These are phyloP conservation scores for Talaromyces ruber DNA, from an alignment of 495 filamentous ascomycete genomes.

Conservation along the genomic window DNA sequence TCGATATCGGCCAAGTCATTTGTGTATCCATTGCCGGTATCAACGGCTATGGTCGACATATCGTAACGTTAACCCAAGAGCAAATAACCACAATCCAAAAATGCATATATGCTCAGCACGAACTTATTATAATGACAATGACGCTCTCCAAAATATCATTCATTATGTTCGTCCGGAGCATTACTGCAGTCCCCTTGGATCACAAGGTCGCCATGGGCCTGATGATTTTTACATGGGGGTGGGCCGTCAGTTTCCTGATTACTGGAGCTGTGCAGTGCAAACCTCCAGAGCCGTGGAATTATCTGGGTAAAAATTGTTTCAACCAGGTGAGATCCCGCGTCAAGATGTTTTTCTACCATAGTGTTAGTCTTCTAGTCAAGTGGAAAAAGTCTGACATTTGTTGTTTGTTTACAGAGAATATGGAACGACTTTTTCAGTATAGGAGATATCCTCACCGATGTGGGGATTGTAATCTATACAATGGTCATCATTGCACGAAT, in stretches of 20 bases:
- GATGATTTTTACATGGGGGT: slow-evolving; percentile 17
- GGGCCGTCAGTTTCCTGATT: slow-evolving; percentile 25
- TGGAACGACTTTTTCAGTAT: slow-evolving; percentile 33
- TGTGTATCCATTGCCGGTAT: slow-evolving; percentile 15
- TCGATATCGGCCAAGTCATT: slow-evolving; percentile 12
- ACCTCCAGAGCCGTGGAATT: slow-evolving; percentile 27
- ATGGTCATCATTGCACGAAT: slow-evolving; percentile 26
- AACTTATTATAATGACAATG: slow-evolving; percentile 22
- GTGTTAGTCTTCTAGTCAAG: not conserved
- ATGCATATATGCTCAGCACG: slow-evolving; percentile 22
- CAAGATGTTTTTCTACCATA: not conserved
- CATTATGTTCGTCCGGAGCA: slow-evolving; percentile 19
- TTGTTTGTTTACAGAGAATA: slow-evolving; percentile 13
- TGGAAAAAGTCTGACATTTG: not conserved
- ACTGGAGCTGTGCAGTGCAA: slow-evolving; percentile 34
- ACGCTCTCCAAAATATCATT: slow-evolving; percentile 26
- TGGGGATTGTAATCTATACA: slow-evolving; percentile 27
- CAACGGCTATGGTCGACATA: slow-evolving; percentile 16
- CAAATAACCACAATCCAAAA: slow-evolving; percentile 11
- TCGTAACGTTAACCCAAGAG: slow-evolving; percentile 5
- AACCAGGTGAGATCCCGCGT: slow-evolving; percentile 19
- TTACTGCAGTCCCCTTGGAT: slow-evolving; percentile 12
- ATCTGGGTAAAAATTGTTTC: slow-evolving; percentile 24
- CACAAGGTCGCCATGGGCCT: slow-evolving; percentile 14
- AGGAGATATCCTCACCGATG: slow-evolving; percentile 35